A percentile compares a stretch with the other conserved stretches of the same genome.
phyloP scores from a whole-genome alignment of 2,329 filamentous ascomycete genomes.

The Sphaerulina populicola region DNA sequence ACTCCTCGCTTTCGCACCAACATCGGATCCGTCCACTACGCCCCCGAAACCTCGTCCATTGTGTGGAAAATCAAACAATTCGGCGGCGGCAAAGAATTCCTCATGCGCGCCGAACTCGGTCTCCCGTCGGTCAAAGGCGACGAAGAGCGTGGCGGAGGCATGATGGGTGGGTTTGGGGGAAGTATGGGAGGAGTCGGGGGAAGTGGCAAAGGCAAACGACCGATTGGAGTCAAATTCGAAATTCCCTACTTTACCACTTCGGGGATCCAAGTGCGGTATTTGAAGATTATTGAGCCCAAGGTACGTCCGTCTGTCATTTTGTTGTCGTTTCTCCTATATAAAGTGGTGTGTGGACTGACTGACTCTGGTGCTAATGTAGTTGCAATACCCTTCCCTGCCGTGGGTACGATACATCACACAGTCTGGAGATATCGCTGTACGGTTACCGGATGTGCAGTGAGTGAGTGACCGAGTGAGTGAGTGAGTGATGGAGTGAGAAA shows the following conservation, averaged over 20 bases:
- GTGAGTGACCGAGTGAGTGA: not conserved
- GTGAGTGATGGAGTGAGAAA: too few species aligned
- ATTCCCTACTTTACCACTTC: conserved; percentile 99
- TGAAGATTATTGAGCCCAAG: conserved; percentile 99
- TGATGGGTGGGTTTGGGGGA: conserved; percentile 94
- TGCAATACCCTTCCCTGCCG: conserved; percentile 95
- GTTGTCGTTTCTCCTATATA: not conserved
- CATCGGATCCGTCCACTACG: conserved; percentile 94
- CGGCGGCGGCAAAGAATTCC: conserved; percentile 93
- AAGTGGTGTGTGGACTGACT: conserved; percentile 14
- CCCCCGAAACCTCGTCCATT: conserved; percentile 92
- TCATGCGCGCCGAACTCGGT: conserved; percentile 95
- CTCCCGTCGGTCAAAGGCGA: conserved; percentile 90
- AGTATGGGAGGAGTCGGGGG: conserved; percentile 86
- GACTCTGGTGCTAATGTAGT: conserved; percentile 44
- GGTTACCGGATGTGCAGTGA: conserved; percentile 67
- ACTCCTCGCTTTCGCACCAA: conserved; percentile 94
- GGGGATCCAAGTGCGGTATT: conserved; percentile 93
- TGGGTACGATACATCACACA: conserved; percentile 99
- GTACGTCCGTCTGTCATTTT: conserved; percentile 41
- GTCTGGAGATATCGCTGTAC: conserved; percentile 90
- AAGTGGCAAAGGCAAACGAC: conserved; percentile 88
- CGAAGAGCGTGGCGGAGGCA: conserved; percentile 81
- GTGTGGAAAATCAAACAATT: conserved; percentile 99
- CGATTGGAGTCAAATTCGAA: conserved; percentile 98